These are phyloP conservation scores for Kwoniella sp. DNA, from an alignment of 768 basidiomycete genomes.

Conservation along the genomic window DNA sequence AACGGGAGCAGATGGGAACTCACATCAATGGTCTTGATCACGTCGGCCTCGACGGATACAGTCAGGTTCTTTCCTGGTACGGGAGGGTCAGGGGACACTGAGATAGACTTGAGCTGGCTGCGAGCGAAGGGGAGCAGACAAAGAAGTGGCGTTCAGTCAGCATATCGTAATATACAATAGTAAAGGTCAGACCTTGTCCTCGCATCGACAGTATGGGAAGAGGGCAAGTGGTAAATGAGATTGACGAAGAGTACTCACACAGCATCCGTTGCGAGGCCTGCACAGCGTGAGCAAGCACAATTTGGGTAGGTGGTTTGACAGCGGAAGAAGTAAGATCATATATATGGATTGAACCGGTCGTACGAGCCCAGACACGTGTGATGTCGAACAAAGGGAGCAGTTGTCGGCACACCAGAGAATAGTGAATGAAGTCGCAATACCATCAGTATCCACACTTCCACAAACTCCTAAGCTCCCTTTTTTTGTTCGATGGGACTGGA, in stretches of 20 bases:
- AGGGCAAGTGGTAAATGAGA: background rate
- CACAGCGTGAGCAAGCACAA: background rate
- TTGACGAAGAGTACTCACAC: constrained; percentile 31
- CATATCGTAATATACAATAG: background rate
- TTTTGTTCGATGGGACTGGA: no score
- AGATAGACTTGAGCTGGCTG: constrained; percentile 69
- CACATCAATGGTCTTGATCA: constrained; percentile 69
- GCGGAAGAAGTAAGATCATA: constrained; percentile 1
- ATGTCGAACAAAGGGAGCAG: no score
- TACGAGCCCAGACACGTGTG: no score
- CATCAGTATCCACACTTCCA: background rate
- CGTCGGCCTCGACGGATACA: constrained; percentile 72
- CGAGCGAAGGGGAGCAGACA: no score
- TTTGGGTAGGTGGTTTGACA: background rate
- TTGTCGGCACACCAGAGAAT: background rate
- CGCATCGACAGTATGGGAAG: constrained; percentile 19
- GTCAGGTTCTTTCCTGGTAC: constrained; percentile 82
- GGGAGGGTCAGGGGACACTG: constrained; percentile 83
- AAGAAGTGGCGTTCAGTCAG: no score
- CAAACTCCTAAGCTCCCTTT: background rate
- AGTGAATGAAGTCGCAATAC: background rate
- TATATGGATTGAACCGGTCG: constrained; percentile 4
- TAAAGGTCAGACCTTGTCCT: background rate
- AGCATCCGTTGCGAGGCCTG: constrained; percentile 47
- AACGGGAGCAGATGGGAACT: constrained; percentile 30